A percentile compares a stretch with the other conserved stretches of the same genome.
phyloP scores from a whole-genome alignment of 306 rosid species.

The Inga oerstediana region DNA sequence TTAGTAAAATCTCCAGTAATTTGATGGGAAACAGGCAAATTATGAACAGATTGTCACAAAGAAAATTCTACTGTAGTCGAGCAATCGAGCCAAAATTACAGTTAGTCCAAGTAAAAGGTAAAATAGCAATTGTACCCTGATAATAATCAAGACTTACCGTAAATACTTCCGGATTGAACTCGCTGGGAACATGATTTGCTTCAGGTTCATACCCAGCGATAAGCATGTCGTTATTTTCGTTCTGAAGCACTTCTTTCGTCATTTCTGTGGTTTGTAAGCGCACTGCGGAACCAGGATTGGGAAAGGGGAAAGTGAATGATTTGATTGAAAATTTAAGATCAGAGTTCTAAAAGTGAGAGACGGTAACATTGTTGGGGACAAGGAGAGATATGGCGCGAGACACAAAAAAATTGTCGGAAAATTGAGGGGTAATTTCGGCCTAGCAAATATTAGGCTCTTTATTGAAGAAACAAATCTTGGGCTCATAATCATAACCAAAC shows the following conservation, averaged over 20 bases:
- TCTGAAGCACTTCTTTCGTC: conserved; percentile 37
- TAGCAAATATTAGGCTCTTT: too few species aligned
- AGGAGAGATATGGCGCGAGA: conserved; percentile 1
- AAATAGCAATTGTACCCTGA: background rate
- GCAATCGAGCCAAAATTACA: background rate
- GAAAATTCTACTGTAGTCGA: background rate
- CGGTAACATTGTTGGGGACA: too few species aligned
- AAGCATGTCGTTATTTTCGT: conserved; percentile 38
- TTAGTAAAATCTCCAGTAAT: too few species aligned
- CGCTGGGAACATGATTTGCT: conserved; percentile 35
- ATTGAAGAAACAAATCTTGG: too few species aligned
- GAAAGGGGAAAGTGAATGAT: background rate
- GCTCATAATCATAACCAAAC: too few species aligned
- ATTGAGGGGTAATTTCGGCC: background rate
- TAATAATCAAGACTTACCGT: conserved; percentile 44
- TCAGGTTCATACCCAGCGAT: background rate
- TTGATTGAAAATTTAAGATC: background rate
- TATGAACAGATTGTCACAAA: background rate
- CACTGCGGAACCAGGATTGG: background rate
- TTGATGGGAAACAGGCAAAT: background rate
- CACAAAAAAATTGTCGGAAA: background rate
- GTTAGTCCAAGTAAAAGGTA: too few species aligned
- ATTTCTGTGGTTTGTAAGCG: background rate
- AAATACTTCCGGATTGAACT: conserved; percentile 51
- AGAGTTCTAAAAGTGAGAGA: too few species aligned